Evolutionary conservation across 2,329 filamentous ascomycete species (phyloP).

Genomic region (Triangularia setosa): DNA sequence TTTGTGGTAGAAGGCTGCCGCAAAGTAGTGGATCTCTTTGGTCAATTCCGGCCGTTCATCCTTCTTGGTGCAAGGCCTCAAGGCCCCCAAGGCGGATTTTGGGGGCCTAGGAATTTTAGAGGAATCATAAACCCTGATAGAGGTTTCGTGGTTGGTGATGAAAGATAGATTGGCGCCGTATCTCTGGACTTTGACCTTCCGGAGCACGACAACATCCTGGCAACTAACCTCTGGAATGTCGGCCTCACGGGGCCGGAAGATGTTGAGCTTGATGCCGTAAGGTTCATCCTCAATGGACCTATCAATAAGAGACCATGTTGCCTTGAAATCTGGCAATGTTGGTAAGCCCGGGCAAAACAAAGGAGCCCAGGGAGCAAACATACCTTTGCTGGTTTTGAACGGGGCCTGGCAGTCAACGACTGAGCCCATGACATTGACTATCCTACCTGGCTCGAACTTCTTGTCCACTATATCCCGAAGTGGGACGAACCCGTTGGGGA

Average conservation of each 20-base stretch:
- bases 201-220: constrained; percentile 64
- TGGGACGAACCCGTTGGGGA: constrained; percentile 40
- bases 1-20: constrained; percentile 45
- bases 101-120: constrained; percentile 39
- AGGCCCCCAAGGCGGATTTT: constrained; percentile 33
- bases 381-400: constrained; percentile 50
- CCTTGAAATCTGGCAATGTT: constrained; percentile 51
- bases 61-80: constrained; percentile 20
- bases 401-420: constrained; percentile 62
- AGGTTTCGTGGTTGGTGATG: constrained; percentile 40
- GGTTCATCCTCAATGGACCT: constrained; percentile 45
- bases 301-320: constrained; percentile 59
- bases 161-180: constrained; percentile 38
- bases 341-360: constrained; percentile 2
- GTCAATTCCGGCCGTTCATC: constrained; percentile 19
- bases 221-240: constrained; percentile 46
- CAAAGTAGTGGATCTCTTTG: constrained; percentile 39
- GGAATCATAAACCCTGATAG: constrained; percentile 43
- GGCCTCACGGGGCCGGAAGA: constrained; percentile 53
- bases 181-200: constrained; percentile 53
- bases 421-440: constrained; percentile 64
- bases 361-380: constrained; percentile 19
- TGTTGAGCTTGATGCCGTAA: constrained; percentile 47
- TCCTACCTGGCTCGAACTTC: constrained; percentile 23
- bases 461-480: constrained; percentile 44